These are phyloP conservation scores for Hortiboletus flavorubellus DNA, from an alignment of 768 basidiomycete species.

Conservation along the genomic window DNA sequence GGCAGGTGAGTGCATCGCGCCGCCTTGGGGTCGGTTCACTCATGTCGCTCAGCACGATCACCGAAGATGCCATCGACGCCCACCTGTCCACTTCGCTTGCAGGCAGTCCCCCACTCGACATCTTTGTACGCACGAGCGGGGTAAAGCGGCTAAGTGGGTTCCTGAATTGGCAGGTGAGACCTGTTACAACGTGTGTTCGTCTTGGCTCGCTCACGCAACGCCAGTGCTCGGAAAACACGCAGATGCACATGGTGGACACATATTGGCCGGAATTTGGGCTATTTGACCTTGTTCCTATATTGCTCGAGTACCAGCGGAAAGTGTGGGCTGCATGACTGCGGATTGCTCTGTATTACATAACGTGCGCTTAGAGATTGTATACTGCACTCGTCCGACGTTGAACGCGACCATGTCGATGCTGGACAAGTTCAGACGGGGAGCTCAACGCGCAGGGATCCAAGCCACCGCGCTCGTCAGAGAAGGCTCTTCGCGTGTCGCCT, in stretches of 20 bases:
- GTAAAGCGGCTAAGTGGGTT: constrained; percentile 67
- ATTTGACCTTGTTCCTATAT: constrained; percentile 79
- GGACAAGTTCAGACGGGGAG: constrained; percentile 77
- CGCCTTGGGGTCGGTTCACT: neutral
- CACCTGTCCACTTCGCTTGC: constrained; percentile 63
- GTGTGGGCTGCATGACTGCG: constrained; percentile 40
- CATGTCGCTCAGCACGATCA: constrained; percentile 42
- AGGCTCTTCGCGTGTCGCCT: constrained; percentile 64
- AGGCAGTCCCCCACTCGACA: constrained; percentile 79
- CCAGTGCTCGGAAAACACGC: constrained; percentile 79
- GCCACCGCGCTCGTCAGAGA: constrained; percentile 73
- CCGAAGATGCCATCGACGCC: constrained; percentile 63
- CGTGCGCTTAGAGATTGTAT: neutral
- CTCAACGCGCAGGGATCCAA: constrained; percentile 78
- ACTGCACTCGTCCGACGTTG: neutral
- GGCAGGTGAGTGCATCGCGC: constrained; percentile 15
- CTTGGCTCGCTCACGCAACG: neutral
- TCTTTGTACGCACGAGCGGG: constrained; percentile 88
- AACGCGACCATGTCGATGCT: constrained; percentile 51
- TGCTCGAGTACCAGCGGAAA: constrained; percentile 86
- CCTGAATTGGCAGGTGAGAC: constrained; percentile 86
- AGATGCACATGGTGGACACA: constrained; percentile 77
- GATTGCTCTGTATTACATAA: neutral
- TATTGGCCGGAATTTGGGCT: constrained; percentile 96
- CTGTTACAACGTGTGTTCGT: neutral